Evolutionary conservation across 306 rosid genomes (phyloP), one percentile per base, ranked within the genome.

Genomic region (Casuarina equisetifolia): DNA sequence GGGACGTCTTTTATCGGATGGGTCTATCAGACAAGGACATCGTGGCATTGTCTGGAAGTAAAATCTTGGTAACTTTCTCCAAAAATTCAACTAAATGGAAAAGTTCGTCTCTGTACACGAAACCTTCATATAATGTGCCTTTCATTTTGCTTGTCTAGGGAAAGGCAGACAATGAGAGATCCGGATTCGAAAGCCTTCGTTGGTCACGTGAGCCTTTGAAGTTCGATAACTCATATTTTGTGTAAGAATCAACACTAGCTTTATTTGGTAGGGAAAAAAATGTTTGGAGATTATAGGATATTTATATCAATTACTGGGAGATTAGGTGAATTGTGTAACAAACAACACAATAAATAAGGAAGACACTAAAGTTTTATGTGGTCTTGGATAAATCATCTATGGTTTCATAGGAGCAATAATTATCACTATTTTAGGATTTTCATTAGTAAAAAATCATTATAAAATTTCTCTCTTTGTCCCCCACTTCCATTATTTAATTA

Each of bases 11-110:
- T 74, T 69, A 78, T 72, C 93, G 93, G 46, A 92, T 92, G 99
- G 91, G 94, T 46, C 84, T 95, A 9, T 50, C 53, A 32, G 94
- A 92, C 85, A 85, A 55, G 83, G 97, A 95, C 88, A 91, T 92
- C n/a, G 99, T 91, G 78, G 97, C 79, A 5, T 85, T 95, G 4
- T 92, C 99, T 9, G 99, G 99, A 78, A 97, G 91, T 61, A 97
- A 95, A 80, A 95, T 96, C 53, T 73, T 95, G 93, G 99, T 92
- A 83, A 80, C 46, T 13, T 75, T 75, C 70, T 79, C 16, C 46
- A 55, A 62, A 52, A 40, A 44, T 70, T 75, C 48, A 59, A 81
- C 76, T 12, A 46, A 11, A n/a, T 20, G 44, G n/a, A 4, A 73
- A 48, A 20, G 45, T 62, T 63, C 8, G 11, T 71, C 13, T 40